phyloP scores from a whole-genome alignment of 345 rosid species.

The Aquilaria malaccensis region DNA sequence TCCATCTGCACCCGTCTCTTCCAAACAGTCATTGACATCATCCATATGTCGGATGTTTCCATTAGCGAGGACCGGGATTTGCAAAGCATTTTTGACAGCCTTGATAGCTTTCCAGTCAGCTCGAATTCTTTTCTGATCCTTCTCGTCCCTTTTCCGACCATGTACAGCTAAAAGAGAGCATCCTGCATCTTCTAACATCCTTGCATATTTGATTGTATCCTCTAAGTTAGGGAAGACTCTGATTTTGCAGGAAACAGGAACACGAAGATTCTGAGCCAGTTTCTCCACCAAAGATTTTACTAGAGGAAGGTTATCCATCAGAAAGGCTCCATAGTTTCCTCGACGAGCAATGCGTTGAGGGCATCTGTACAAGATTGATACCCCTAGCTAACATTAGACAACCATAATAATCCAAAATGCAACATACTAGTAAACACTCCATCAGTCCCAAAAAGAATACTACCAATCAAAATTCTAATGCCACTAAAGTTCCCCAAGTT shows the following conservation, averaged over 20 bases:
- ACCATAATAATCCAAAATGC: too few relatives aligned
- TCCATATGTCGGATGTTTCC: conserved; percentile 83
- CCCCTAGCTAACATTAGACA: too few relatives aligned
- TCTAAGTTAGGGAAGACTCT: conserved; percentile 65
- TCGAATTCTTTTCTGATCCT: conserved; percentile 73
- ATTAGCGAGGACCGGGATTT: conserved; percentile 89
- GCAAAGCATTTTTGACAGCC: conserved; percentile 66
- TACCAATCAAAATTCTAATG: not conserved
- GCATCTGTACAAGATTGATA: conserved; percentile 38
- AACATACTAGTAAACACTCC: too few relatives aligned
- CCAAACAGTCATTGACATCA: conserved; percentile 57
- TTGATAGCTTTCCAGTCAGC: conserved; percentile 79
- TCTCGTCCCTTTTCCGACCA: conserved; percentile 82
- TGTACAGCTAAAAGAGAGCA: conserved; percentile 91
- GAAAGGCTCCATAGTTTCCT: conserved; percentile 88
- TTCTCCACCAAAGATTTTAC: conserved; percentile 81
- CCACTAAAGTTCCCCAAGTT: too few relatives aligned
- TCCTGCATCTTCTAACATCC: conserved; percentile 93
- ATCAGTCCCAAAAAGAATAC: too few relatives aligned
- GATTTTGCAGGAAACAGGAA: conserved; percentile 90
- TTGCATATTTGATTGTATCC: conserved; percentile 77
- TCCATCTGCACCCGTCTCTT: conserved; percentile 79
- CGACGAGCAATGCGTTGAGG: conserved; percentile 92
- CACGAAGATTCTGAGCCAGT: conserved; percentile 48
- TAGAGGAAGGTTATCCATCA: conserved; percentile 93